phyloP scores from a whole-genome alignment of 768 basidiomycete species.

The Tylopilus rubrobrunneus region DNA sequence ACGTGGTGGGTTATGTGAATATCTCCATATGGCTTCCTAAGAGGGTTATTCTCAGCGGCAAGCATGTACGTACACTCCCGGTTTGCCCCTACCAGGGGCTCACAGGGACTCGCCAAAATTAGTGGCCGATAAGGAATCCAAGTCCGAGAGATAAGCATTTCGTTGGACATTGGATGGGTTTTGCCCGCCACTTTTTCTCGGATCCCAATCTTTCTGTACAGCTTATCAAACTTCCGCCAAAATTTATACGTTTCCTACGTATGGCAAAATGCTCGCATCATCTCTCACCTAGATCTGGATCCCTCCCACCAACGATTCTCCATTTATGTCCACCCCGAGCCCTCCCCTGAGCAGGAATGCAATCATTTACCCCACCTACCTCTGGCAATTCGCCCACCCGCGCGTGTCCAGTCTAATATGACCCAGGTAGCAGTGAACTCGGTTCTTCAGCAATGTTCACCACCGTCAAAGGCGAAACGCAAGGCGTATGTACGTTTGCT shows the following conservation, averaged over 20 bases:
- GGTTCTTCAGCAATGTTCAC: background rate
- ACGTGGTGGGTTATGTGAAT: too few species aligned
- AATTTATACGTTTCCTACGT: background rate
- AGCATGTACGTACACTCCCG: background rate
- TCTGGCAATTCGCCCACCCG: background rate
- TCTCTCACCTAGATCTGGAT: background rate
- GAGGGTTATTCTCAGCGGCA: too few species aligned
- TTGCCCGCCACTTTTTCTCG: background rate
- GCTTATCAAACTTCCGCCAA: slow-evolving; percentile 16
- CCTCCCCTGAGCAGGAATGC: background rate
- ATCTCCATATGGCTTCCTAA: too few species aligned
- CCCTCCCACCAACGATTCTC: background rate
- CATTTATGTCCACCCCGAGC: slow-evolving; percentile 17
- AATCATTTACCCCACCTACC: background rate
- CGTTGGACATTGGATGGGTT: slow-evolving; percentile 8
- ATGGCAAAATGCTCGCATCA: background rate
- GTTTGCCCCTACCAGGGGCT: background rate
- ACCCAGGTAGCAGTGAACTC: slow-evolving; percentile 1
- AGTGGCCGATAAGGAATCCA: slow-evolving; percentile 1
- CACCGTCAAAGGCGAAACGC: slow-evolving; percentile 3
- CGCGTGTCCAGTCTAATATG: slow-evolving; percentile 6
- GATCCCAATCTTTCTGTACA: background rate
- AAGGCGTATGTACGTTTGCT: slow-evolving; percentile 15
- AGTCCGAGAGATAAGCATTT: slow-evolving; percentile 18
- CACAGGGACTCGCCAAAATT: background rate